A percentile compares a stretch with the other conserved stretches of the same genome.
phyloP scores from a whole-genome alignment of 495 filamentous ascomycete species.

The Friedmanniomyces simplex region DNA sequence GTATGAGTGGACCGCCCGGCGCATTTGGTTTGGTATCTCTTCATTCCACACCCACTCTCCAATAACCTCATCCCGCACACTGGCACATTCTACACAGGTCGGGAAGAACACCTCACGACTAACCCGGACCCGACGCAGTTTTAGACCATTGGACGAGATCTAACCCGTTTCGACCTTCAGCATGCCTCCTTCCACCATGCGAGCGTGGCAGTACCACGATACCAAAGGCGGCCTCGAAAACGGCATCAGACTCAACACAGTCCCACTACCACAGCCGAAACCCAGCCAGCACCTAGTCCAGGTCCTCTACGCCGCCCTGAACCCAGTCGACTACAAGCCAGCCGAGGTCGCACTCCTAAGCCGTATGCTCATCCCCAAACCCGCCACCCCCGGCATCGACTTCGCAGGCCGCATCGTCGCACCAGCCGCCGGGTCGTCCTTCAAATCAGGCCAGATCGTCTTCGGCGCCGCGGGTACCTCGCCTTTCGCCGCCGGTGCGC shows the following conservation, averaged over 20 bases:
- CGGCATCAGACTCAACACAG: constrained; percentile 43
- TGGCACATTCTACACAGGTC: no score
- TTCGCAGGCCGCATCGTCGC: constrained; percentile 49
- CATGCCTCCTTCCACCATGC: constrained; percentile 34
- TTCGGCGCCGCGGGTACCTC: constrained; percentile 37
- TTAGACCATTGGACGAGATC: no score
- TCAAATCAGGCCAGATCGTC: constrained; percentile 45
- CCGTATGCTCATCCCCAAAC: constrained; percentile 35
- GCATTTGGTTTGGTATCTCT: no score
- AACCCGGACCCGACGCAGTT: no score
- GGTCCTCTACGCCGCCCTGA: constrained; percentile 46
- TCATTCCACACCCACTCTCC: no score
- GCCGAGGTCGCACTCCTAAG: constrained; percentile 42
- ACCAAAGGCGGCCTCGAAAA: constrained; percentile 44
- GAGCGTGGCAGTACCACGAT: constrained; percentile 50
- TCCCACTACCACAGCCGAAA: constrained; percentile 33
- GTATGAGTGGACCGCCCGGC: no score
- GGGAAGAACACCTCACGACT: no score
- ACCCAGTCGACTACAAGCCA: constrained; percentile 64
- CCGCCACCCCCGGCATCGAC: constrained; percentile 52
- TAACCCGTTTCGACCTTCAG: no score
- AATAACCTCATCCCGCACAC: no score
- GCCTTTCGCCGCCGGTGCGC: constrained; percentile 39
- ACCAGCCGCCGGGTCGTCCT: constrained; percentile 29
- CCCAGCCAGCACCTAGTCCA: constrained; percentile 45